phyloP scores from a whole-genome alignment of 768 basidiomycete species.

The Leccinum incarnatum region DNA sequence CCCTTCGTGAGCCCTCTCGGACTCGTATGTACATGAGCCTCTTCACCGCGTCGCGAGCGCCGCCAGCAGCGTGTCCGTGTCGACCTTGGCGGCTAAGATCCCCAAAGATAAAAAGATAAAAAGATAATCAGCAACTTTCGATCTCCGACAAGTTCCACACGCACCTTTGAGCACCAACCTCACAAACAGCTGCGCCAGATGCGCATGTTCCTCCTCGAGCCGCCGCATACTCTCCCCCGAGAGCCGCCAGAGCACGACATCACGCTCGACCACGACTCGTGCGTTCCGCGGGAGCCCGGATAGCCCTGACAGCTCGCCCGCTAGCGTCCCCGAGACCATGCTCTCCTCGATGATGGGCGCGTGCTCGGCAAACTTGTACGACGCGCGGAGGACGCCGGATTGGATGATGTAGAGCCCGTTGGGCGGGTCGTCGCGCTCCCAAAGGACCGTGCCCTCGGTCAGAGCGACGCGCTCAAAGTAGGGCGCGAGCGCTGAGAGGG shows the following conservation, averaged over 20 bases:
- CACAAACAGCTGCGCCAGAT: constrained; percentile 61
- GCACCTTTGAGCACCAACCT: constrained; percentile 72
- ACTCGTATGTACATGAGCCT: no score
- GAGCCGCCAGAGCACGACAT: constrained; percentile 80
- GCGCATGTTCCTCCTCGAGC: constrained; percentile 68
- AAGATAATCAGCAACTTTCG: background rate
- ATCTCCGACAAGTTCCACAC: constrained; percentile 14
- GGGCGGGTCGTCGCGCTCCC: constrained; percentile 71
- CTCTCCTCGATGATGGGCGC: constrained; percentile 73
- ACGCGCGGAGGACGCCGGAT: constrained; percentile 79
- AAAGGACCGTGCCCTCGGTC: constrained; percentile 60
- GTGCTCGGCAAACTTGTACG: constrained; percentile 74
- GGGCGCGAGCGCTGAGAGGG: constrained; percentile 59
- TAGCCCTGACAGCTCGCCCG: constrained; percentile 87
- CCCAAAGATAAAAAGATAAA: background rate
- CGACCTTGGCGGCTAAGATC: constrained; percentile 56
- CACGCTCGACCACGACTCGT: constrained; percentile 77
- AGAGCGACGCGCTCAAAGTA: constrained; percentile 70
- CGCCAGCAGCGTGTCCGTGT: constrained; percentile 58
- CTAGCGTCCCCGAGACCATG: constrained; percentile 91
- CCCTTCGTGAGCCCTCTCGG: background rate
- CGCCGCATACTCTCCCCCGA: constrained; percentile 52
- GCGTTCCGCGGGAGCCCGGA: constrained; percentile 81
- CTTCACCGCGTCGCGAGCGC: constrained; percentile 47
- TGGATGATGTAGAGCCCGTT: constrained; percentile 91